Evolutionary conservation across 768 basidiomycete genomes (phyloP), one percentile per base, ranked within the genome.

Genomic region (Goffeauzyma gilvescens): DNA sequence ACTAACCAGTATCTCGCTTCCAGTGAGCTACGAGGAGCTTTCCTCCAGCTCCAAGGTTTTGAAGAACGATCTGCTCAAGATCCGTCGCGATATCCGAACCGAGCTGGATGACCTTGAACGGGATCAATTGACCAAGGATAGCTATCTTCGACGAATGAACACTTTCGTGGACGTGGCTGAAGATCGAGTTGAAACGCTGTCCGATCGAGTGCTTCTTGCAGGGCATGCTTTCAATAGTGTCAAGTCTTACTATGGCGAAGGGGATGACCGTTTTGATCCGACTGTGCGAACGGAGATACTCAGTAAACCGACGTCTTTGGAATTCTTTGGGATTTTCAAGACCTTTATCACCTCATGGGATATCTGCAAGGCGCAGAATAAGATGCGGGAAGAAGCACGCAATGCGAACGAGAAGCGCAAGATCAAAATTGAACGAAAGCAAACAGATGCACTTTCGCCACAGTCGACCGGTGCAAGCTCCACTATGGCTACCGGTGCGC

Each of bases 261-360:
- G 93, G 28, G 79, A 83, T 52, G 81, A 79, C 63, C 79, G 45
- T 13, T 46, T 39, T 17, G 41, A 43, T 24, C 46, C 54, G 15
- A 43, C 35, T n/a, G 37, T 42, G 17, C 32, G 15, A 15, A 13
- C 52, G 46, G 50, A 52, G 46, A 55, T 61, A 44, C 55, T 55
- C 53, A 46, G 57, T 15, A 42, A 57, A 24, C 53, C 56, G 2
- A 43, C 55, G n/a, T 60, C 86, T 0, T 71, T 79, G 3, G 90
- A 95, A 55, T 98, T 96, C 67, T 98, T 85, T 65, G 85, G 77
- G 10, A 78, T 90, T 53, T 95, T 96, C 74, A 87, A 93, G 67
- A 93, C 84, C 2, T 98, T 98, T 55, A 74, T 89, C 21, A 89
- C 79, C 0, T 90, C 87, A 2, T 98, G 89, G 65, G 59, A 56